Conservation (phyloP, 768 basidiomycete species). For the Termitomyces sp. region DNA sequence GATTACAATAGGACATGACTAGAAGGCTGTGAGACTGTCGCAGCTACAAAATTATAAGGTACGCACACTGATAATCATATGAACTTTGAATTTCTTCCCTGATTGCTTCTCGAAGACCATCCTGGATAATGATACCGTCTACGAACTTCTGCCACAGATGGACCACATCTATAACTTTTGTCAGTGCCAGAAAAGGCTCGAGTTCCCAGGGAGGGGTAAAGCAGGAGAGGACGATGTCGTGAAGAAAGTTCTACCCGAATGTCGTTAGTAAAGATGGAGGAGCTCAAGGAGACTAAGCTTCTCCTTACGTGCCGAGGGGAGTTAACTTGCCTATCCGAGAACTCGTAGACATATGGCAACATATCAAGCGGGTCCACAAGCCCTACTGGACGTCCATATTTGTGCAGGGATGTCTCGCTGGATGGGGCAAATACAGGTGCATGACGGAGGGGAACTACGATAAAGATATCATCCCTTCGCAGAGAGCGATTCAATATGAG, state of each 20-base stretch:
- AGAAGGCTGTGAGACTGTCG: neutral
- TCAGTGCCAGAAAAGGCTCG: constrained; percentile 21
- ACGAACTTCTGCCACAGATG: constrained; percentile 42
- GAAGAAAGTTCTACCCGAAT: constrained; percentile 19
- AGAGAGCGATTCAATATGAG: constrained; percentile 29
- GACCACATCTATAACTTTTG: constrained; percentile 28
- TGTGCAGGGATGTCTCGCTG: constrained; percentile 17
- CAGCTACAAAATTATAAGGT: neutral
- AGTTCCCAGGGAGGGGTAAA: constrained; percentile 38
- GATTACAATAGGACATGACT: constrained; percentile 37
- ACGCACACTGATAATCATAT: constrained; percentile 40
- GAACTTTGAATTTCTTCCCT: constrained; percentile 42
- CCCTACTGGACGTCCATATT: constrained; percentile 38
- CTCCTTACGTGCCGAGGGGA: constrained; percentile 3
- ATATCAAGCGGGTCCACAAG: constrained; percentile 60
- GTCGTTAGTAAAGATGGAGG: neutral
- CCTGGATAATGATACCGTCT: constrained; percentile 29
- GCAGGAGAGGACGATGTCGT: constrained; percentile 26
- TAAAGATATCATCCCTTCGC: constrained; percentile 40
- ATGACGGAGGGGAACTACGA: constrained; percentile 43
- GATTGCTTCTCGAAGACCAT: constrained; percentile 29
- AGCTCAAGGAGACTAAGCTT: neutral
- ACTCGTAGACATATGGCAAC: constrained; percentile 40
- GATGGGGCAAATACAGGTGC: constrained; percentile 34
- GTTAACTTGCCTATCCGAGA: constrained; percentile 15